These are phyloP conservation scores for Blastocystis sp. DNA, from an alignment of 352 stramenopile species.

Conservation along the genomic window DNA sequence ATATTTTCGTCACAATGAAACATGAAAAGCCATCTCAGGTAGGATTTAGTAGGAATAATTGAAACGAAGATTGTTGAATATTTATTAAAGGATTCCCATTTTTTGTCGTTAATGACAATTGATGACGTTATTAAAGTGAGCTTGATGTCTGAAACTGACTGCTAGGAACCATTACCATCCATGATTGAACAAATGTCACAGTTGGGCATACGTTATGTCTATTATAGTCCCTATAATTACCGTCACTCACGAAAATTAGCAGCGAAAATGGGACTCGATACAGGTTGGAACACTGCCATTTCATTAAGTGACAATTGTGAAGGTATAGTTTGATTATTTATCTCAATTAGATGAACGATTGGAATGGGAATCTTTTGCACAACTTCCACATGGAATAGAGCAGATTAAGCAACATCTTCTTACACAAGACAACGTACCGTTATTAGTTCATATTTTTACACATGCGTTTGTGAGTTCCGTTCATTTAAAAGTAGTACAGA, in stretches of 20 bases:
- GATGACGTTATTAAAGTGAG: slow-evolving; percentile 35
- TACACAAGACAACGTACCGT: slow-evolving; percentile 91
- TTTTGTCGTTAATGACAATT: neutral
- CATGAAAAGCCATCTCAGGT: neutral
- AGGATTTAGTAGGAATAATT: neutral
- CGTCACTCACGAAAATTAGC: slow-evolving; percentile 88
- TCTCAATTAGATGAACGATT: slow-evolving; percentile 7
- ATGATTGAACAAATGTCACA: slow-evolving; percentile 88
- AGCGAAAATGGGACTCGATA: slow-evolving; percentile 96
- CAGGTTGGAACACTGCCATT: slow-evolving; percentile 97
- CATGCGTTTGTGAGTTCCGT: slow-evolving; percentile 71
- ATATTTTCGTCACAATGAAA: neutral
- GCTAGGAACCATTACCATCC: slow-evolving; percentile 81
- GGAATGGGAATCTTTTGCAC: slow-evolving; percentile 69
- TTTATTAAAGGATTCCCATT: neutral
- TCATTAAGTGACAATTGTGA: slow-evolving; percentile 73
- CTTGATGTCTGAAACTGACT: neutral
- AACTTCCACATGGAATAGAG: slow-evolving; percentile 87
- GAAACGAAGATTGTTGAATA: neutral
- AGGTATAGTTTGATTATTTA: neutral
- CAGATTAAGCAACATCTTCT: slow-evolving; percentile 88
- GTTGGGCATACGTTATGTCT: slow-evolving; percentile 92
- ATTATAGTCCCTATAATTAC: slow-evolving; percentile 98
- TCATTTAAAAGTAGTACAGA: neutral
- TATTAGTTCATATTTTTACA: slow-evolving; percentile 94